Evolutionary conservation across 2,329 filamentous ascomycete species (phyloP).

Genomic region (Aspergillus fijiensis): DNA sequence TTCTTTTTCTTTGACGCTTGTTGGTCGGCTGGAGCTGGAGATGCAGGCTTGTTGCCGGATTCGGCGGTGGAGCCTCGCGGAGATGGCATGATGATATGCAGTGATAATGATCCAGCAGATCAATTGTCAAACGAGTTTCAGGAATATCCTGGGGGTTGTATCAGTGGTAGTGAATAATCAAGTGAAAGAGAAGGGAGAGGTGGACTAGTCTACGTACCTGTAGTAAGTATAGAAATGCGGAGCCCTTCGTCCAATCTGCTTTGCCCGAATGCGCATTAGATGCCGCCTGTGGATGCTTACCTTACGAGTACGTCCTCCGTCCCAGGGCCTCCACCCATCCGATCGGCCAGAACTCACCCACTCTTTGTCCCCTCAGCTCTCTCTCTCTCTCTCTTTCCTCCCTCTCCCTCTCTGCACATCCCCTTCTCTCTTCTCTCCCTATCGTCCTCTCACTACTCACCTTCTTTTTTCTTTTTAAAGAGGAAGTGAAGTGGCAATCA

Average conservation of each 20-base stretch:
- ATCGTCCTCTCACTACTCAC: slow-evolving; percentile 5
- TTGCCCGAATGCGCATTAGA: not conserved
- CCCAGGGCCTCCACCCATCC: no score
- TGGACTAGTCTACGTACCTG: no score
- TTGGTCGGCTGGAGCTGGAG: slow-evolving; percentile 12
- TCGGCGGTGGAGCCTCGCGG: not conserved
- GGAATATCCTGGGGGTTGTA: no score
- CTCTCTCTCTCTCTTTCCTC: no score
- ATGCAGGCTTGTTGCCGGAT: not conserved
- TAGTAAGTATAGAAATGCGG: not conserved
- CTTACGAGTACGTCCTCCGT: no score
- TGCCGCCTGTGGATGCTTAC: no score
- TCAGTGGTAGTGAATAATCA: no score
- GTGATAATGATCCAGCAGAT: not conserved
- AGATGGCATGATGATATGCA: not conserved
- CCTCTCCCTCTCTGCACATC: no score
- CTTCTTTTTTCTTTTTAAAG: not conserved
- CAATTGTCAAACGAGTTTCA: no score
- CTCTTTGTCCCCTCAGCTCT: no score
- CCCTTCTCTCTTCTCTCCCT: not conserved
- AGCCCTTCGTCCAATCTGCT: not conserved
- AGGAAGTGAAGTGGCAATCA: slow-evolving; percentile 5
- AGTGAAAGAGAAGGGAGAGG: no score
- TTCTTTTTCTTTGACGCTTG: slow-evolving; percentile 24
- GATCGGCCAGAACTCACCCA: no score